Conservation (phyloP, 2,329 filamentous ascomycete species). For the Drechmeria coniospora region DNA sequence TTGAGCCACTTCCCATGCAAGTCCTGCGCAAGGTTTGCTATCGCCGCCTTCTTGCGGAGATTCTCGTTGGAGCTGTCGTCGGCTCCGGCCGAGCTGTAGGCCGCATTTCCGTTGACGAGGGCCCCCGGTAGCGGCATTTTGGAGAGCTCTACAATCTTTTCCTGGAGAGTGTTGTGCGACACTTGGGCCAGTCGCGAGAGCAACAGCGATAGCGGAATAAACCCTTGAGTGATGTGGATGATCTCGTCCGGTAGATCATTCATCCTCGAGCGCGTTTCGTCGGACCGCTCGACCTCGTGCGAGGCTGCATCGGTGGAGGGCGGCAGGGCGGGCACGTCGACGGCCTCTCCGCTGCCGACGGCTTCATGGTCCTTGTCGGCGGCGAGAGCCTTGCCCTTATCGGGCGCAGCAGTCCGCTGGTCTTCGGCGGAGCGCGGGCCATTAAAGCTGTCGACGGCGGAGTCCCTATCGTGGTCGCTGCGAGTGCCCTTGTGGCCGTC, state of each 20-base stretch:
- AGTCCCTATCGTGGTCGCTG: constrained; percentile 39
- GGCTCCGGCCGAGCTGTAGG: constrained; percentile 13
- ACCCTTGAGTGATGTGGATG: constrained; percentile 58
- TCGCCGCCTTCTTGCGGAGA: constrained; percentile 55
- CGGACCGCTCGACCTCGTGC: constrained; percentile 3
- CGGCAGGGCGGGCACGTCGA: constrained; percentile 6
- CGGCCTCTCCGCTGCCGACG: constrained; percentile 13
- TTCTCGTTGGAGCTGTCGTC: constrained; percentile 51
- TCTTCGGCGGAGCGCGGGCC: constrained; percentile 15
- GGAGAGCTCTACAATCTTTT: constrained; percentile 54
- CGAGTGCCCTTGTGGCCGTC: constrained; percentile 35
- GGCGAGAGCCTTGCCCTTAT: constrained; percentile 16
- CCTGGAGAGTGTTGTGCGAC: constrained; percentile 63
- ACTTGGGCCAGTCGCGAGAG: constrained; percentile 68
- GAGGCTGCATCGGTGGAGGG: constrained; percentile 2
- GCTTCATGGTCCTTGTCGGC: constrained; percentile 4
- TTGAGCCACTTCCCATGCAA: constrained; percentile 86
- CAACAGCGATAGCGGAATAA: constrained; percentile 59
- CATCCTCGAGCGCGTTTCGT: constrained; percentile 18
- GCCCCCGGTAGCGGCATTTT: constrained; percentile 43
- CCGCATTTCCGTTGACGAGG: constrained; percentile 34
- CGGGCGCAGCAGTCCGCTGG: constrained; percentile 11
- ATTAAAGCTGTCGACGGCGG: constrained; percentile 27
- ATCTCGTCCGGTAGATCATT: constrained; percentile 47
- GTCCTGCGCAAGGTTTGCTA: constrained; percentile 66